Evolutionary conservation across 805 yeast genomes (phyloP).

Genomic region (Starmerella vitae): DNA sequence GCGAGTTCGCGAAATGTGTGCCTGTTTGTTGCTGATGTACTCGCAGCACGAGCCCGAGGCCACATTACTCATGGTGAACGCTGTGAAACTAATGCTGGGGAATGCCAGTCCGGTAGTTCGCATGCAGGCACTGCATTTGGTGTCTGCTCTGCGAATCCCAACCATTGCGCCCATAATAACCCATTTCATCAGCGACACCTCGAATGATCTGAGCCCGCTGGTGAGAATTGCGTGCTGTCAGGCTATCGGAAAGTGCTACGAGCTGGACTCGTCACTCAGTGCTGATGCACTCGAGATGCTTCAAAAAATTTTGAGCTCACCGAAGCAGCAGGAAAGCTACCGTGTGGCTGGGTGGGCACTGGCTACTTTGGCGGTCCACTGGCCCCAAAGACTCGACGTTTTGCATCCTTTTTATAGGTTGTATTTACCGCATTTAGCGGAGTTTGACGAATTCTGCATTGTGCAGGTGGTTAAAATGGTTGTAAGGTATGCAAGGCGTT

Average conservation of each 20-base stretch:
- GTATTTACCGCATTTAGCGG: constrained; percentile 35
- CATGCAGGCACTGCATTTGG: constrained; percentile 59
- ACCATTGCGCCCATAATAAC: constrained; percentile 69
- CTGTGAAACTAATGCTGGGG: constrained; percentile 69
- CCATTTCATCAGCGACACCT: constrained; percentile 55
- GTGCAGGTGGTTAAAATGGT: constrained; percentile 44
- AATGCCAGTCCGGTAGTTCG: constrained; percentile 53
- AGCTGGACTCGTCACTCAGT: constrained; percentile 33
- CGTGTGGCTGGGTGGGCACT: constrained; percentile 61
- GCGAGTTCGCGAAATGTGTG: constrained; percentile 61
- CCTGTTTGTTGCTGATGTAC: constrained; percentile 56
- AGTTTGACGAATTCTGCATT: constrained; percentile 67
- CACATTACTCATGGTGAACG: constrained; percentile 79
- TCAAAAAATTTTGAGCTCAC: constrained; percentile 46
- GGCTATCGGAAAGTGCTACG: constrained; percentile 49
- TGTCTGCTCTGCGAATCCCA: constrained; percentile 71
- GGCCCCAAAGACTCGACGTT: constrained; percentile 45
- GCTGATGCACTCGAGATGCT: constrained; percentile 41
- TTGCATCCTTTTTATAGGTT: constrained; percentile 60
- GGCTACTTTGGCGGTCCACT: constrained; percentile 39
- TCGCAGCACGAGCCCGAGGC: constrained; percentile 79
- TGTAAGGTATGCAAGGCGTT: constrained; percentile 51
- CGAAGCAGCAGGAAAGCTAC: constrained; percentile 25
- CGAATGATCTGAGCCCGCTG: constrained; percentile 55
- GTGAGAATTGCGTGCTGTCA: constrained; percentile 73